These are phyloP conservation scores for Euphrasia confusa DNA, from an alignment of 257 asterid genomes.

Conservation along the genomic window DNA sequence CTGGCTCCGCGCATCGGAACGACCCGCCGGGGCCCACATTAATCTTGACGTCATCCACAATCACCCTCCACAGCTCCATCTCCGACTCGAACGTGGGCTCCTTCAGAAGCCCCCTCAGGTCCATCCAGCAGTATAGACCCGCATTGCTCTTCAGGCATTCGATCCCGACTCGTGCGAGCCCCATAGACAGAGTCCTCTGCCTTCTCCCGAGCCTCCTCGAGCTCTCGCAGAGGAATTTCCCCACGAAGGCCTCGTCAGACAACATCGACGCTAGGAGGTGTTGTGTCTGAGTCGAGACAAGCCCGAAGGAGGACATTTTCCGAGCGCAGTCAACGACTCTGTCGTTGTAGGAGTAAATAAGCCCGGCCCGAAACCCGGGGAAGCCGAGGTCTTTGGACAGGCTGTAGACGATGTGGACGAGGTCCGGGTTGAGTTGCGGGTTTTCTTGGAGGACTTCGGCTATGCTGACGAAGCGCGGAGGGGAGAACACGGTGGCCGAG, in stretches of 20 bases:
- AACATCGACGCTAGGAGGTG: constrained; percentile 59
- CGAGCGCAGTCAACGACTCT: constrained; percentile 46
- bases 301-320: constrained; percentile 82
- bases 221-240: constrained; percentile 41
- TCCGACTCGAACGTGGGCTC: constrained; percentile 55
- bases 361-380: constrained; percentile 80
- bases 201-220: constrained; percentile 42
- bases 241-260: constrained; percentile 50
- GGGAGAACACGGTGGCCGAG: constrained; percentile 47
- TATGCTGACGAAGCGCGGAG: constrained; percentile 44
- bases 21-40: constrained; percentile 77
- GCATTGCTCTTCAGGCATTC: constrained; percentile 50
- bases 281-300: constrained; percentile 80
- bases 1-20: constrained; percentile 72
- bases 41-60: constrained; percentile 57
- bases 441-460: constrained; percentile 51
- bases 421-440: constrained; percentile 34
- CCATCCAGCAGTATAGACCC: constrained; percentile 74
- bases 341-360: constrained; percentile 69
- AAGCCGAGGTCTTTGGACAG: constrained; percentile 78
- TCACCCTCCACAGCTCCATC: constrained; percentile 52
- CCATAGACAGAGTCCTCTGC: constrained; percentile 35
- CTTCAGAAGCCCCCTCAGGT: constrained; percentile 44
- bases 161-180: constrained; percentile 52
- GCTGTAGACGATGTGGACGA: constrained; percentile 74